phyloP scores from a whole-genome alignment of 208 protist genomes.

The Lotmaria passim region DNA sequence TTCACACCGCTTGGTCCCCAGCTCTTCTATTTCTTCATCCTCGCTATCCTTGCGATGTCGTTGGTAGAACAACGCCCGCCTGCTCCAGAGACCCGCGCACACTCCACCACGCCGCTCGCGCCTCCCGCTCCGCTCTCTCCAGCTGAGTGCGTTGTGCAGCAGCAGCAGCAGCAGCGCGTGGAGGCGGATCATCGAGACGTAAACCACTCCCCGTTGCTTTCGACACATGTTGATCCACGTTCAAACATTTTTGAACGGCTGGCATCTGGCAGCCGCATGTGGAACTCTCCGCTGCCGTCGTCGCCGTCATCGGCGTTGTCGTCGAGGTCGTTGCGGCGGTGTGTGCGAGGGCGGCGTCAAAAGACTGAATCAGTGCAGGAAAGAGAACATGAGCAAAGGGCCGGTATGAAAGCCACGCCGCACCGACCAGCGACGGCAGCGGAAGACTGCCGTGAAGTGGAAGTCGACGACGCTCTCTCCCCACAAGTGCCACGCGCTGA shows the following conservation, averaged over 20 bases:
- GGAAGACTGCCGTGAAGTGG: neutral
- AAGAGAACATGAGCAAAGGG: slow-evolving; percentile 22
- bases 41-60: no score
- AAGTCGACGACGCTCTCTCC: neutral
- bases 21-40: no score
- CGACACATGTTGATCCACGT: no score
- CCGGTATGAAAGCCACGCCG: slow-evolving; percentile 27
- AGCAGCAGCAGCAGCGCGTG: neutral
- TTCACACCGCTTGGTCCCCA: no score
- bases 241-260: no score
- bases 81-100: slow-evolving; percentile 6
- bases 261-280: no score
- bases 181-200: neutral
- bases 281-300: no score
- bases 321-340: neutral
- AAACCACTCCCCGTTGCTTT: no score
- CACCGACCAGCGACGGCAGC: neutral
- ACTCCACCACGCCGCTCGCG: neutral
- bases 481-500: neutral
- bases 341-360: neutral
- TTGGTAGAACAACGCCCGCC: neutral
- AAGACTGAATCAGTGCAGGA: slow-evolving; percentile 1
- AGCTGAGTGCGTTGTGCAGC: neutral
- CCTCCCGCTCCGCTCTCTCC: neutral
- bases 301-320: neutral